phyloP scores from a whole-genome alignment of 129 eudicot genomes.

The Arctium minus region DNA sequence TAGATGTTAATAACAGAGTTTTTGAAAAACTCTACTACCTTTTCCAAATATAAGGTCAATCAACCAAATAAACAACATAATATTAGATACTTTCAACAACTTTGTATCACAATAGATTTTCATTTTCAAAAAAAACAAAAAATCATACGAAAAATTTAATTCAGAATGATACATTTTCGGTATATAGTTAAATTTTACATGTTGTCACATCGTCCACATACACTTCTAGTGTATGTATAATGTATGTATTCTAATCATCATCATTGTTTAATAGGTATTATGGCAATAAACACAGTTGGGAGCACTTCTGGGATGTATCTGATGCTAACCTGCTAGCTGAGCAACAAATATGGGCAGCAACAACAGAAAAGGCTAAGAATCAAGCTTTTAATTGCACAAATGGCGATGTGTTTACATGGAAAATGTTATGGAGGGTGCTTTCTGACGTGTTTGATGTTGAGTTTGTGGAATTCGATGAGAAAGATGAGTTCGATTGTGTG shows the following conservation, averaged over 20 bases:
- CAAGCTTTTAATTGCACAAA: slow-evolving; percentile 39
- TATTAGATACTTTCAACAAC: neutral
- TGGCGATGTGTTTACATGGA: slow-evolving; percentile 37
- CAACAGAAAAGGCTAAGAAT: slow-evolving; percentile 25
- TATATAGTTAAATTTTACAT: neutral
- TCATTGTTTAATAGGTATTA: neutral
- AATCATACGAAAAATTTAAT: no score
- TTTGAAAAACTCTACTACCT: neutral
- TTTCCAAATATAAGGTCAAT: neutral
- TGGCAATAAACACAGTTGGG: slow-evolving; percentile 27
- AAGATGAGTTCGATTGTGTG: neutral
- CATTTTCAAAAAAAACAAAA: neutral
- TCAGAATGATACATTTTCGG: neutral
- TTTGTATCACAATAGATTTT: neutral
- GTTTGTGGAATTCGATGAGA: slow-evolving; percentile 10
- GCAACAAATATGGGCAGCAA: slow-evolving; percentile 34
- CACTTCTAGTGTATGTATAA: neutral
- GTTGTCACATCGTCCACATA: neutral
- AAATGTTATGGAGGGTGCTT: slow-evolving; percentile 22
- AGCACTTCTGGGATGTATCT: slow-evolving; percentile 26
- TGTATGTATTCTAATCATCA: neutral
- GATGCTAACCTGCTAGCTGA: slow-evolving; percentile 32
- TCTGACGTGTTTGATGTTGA: slow-evolving; percentile 20
- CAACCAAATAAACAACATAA: neutral
- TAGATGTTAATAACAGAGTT: neutral